Percentiles rank a stretch among this genome's conserved stretches.
These are phyloP conservation scores for Ceratocystis diversiconidia DNA, from an alignment of 2,329 filamentous ascomycete species.

Conservation along the genomic window DNA sequence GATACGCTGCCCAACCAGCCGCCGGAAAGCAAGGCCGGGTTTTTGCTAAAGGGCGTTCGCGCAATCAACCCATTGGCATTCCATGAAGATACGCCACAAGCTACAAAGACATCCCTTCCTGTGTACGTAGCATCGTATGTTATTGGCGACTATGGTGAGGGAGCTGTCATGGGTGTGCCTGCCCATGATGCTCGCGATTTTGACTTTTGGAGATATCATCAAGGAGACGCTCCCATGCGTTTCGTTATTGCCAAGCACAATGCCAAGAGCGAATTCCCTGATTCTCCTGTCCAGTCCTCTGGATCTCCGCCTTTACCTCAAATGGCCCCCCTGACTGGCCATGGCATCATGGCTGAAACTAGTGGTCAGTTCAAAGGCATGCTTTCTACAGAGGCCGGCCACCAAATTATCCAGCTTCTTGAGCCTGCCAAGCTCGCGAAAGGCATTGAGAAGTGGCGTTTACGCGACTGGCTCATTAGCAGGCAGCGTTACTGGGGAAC, in stretches of 20 bases:
- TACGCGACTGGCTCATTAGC: conserved; percentile 82
- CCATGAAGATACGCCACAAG: conserved; percentile 35
- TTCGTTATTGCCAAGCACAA: conserved; percentile 38
- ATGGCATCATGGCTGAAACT: conserved; percentile 52
- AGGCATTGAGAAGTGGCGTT: conserved; percentile 57
- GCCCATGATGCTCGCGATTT: conserved; percentile 69
- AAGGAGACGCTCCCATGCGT: conserved; percentile 43
- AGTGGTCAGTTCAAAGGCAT: conserved; percentile 52
- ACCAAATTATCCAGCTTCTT: conserved; percentile 44
- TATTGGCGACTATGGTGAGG: conserved; percentile 69
- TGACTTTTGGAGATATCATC: conserved; percentile 65
- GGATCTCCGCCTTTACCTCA: conserved; percentile 26
- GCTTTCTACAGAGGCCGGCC: conserved; percentile 46
- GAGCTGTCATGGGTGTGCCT: conserved; percentile 84
- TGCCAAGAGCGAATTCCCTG: conserved; percentile 20
- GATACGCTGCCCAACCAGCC: conserved; percentile 44
- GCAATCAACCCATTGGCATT: conserved; percentile 54
- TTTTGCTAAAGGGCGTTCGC: conserved; percentile 45
- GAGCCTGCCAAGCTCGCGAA: conserved; percentile 44
- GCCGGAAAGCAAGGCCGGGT: conserved; percentile 50
- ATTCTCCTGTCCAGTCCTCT: not conserved
- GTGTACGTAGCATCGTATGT: conserved; percentile 78
- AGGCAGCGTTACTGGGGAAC: conserved; percentile 88
- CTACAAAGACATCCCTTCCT: conserved; percentile 45
- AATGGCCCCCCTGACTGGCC: conserved; percentile 42